phyloP scores from a whole-genome alignment of 176 grass and related monocot genomes.

The Carex littledalei region DNA sequence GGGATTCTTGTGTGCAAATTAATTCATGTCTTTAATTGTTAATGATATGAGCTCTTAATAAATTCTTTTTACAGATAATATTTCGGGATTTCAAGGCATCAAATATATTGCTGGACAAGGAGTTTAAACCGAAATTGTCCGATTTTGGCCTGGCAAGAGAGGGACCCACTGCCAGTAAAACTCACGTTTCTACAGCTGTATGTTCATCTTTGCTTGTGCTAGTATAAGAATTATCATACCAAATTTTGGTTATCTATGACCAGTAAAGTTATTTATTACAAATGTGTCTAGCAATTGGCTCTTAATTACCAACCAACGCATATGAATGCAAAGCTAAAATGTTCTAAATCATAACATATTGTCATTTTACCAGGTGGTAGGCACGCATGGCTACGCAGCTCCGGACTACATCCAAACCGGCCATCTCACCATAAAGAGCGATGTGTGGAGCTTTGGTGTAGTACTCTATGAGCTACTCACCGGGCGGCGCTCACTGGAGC shows the following conservation, averaged over 20 bases:
- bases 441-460: slow-evolving; percentile 89
- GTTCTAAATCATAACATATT: background rate
- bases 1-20: background rate
- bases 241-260: background rate
- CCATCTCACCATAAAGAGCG: slow-evolving; percentile 71
- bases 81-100: slow-evolving; percentile 93
- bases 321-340: background rate
- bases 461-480: slow-evolving; percentile 84
- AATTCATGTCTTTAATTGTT: background rate
- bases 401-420: slow-evolving; percentile 95
- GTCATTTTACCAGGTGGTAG: slow-evolving; percentile 43
- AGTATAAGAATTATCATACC: background rate
- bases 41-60: background rate
- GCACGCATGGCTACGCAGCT: slow-evolving; percentile 87
- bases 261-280: background rate
- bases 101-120: slow-evolving; percentile 64
- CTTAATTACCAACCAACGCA: background rate
- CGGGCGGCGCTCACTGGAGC: slow-evolving; percentile 60
- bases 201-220: background rate
- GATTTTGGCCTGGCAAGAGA: slow-evolving; percentile 85
- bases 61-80: slow-evolving; percentile 54
- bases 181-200: slow-evolving; percentile 81
- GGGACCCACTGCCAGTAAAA: slow-evolving; percentile 58
- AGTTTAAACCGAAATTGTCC: slow-evolving; percentile 72
- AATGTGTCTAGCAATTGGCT: background rate